phyloP scores from a whole-genome alignment of 192 early-diverging fungal species.

The Podila horticola region DNA sequence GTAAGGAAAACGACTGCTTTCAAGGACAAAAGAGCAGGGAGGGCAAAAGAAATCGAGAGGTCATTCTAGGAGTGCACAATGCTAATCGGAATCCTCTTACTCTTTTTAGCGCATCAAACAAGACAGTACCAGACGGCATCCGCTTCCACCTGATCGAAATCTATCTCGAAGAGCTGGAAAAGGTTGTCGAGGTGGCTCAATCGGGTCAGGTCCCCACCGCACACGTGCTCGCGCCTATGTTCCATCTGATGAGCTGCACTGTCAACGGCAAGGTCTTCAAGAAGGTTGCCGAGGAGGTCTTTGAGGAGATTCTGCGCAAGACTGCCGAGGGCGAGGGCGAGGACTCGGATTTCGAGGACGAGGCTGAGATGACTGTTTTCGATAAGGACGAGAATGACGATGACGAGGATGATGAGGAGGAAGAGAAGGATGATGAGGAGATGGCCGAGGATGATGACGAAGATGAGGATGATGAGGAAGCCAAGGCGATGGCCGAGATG shows the following conservation, averaged over 20 bases:
- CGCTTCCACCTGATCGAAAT: conserved; percentile 78
- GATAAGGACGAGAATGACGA: conserved; percentile 25
- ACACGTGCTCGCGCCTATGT: conserved; percentile 62
- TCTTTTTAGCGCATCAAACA: conserved; percentile 60
- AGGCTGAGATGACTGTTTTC: conserved; percentile 33
- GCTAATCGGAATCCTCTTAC: background rate
- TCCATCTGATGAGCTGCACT: conserved; percentile 56
- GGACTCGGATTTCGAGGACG: conserved; percentile 43
- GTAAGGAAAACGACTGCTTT: conserved; percentile 54
- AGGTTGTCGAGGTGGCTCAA: conserved; percentile 60
- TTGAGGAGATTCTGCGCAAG: conserved; percentile 52
- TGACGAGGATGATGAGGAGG: conserved; percentile 50
- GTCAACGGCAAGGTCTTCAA: conserved; percentile 60
- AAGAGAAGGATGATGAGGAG: conserved; percentile 49
- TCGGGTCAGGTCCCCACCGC: conserved; percentile 56
- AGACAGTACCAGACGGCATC: conserved; percentile 72
- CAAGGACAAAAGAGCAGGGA: background rate
- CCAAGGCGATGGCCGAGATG: conserved; percentile 30
- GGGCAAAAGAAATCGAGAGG: background rate
- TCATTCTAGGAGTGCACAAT: background rate
- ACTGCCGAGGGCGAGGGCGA: conserved; percentile 50
- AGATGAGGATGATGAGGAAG: conserved; percentile 13
- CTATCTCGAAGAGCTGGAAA: conserved; percentile 77
- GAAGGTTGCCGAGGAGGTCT: conserved; percentile 60
- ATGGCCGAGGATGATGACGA: conserved; percentile 46